Evolutionary conservation across 352 stramenopile genomes (phyloP).

Genomic region (Elongisporangium anandrum): DNA sequence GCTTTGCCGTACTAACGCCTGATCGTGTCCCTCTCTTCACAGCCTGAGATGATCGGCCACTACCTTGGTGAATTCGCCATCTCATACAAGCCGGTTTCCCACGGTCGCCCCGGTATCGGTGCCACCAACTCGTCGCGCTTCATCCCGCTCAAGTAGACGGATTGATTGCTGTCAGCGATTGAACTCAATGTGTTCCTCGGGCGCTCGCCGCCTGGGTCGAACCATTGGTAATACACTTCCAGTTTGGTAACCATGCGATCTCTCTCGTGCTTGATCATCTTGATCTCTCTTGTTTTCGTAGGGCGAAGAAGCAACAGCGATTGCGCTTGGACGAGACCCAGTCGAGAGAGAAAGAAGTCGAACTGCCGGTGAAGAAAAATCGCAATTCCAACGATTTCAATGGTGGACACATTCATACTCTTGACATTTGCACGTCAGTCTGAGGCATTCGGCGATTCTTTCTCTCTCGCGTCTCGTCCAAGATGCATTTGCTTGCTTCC

Average conservation of each 20-base stretch:
- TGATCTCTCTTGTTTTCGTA: slow-evolving; percentile 1
- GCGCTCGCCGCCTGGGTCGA: slow-evolving; percentile 34
- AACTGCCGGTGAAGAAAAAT: slow-evolving; percentile 51
- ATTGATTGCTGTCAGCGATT: background rate
- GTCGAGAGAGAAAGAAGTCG: slow-evolving; percentile 2
- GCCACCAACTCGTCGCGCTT: slow-evolving; percentile 97
- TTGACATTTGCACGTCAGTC: slow-evolving; percentile 89
- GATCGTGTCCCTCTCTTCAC: slow-evolving; percentile 2
- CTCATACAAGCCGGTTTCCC: slow-evolving; percentile 97
- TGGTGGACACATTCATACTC: slow-evolving; percentile 47
- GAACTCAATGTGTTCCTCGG: slow-evolving; percentile 14
- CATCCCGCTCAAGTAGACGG: slow-evolving; percentile 97
- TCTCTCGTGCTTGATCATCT: background rate
- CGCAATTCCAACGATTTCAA: slow-evolving; percentile 45
- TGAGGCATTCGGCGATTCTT: slow-evolving; percentile 40
- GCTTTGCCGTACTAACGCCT: background rate
- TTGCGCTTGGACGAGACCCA: background rate
- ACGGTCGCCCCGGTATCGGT: slow-evolving; percentile 98
- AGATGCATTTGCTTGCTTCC: background rate
- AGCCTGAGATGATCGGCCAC: slow-evolving; percentile 99
- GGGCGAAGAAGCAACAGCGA: slow-evolving; percentile 15
- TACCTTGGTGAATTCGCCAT: slow-evolving; percentile 99
- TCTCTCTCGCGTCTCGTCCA: background rate
- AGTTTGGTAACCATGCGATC: slow-evolving; percentile 15
- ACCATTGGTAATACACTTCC: slow-evolving; percentile 83